Percentiles rank a stretch among this genome's conserved stretches.
Evolutionary conservation across 108 stramenopile genomes (phyloP).

Genomic region (Skeletonema menzelii): DNA sequence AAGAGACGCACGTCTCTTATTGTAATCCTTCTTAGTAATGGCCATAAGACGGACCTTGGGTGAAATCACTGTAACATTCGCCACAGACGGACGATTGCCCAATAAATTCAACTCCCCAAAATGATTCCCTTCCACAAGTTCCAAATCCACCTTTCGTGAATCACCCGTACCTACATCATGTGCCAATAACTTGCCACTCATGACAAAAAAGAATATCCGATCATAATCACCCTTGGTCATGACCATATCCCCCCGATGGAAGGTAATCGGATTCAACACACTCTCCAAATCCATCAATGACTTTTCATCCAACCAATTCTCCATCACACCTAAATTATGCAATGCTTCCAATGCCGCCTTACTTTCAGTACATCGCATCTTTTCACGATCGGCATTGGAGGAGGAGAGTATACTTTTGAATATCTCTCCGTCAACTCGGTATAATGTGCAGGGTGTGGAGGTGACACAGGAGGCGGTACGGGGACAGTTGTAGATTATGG

Average conservation of each 20-base stretch:
- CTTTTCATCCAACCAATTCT: conserved; percentile 28
- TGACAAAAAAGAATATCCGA: conserved; percentile 69
- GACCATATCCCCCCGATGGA: conserved; percentile 52
- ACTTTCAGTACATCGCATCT: conserved; percentile 42
- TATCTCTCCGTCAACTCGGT: conserved; percentile 33
- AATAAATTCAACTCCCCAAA: conserved; percentile 40
- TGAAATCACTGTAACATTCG: conserved; percentile 39
- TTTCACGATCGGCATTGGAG: conserved; percentile 34
- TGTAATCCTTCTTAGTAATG: conserved; percentile 42
- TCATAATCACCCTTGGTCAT: conserved; percentile 64
- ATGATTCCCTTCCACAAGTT: conserved; percentile 38
- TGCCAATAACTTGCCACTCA: conserved; percentile 52
- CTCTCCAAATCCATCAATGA: conserved; percentile 22
- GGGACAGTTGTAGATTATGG: conserved; percentile 60
- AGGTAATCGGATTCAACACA: conserved; percentile 36
- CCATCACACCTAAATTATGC: conserved; percentile 38
- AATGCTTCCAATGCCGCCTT: conserved; percentile 38
- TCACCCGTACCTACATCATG: conserved; percentile 38
- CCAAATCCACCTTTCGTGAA: conserved; percentile 44
- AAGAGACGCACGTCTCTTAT: conserved; percentile 24
- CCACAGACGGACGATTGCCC: conserved; percentile 22
- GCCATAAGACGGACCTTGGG: conserved; percentile 40
- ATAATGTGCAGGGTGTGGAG: conserved; percentile 35
- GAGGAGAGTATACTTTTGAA: conserved; percentile 49
- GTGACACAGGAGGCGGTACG: conserved; percentile 55